Evolutionary conservation across 2,329 filamentous ascomycete species (phyloP), one percentile per base, ranked within the genome.

Genomic region (Atkinsonella hypoxylon): DNA sequence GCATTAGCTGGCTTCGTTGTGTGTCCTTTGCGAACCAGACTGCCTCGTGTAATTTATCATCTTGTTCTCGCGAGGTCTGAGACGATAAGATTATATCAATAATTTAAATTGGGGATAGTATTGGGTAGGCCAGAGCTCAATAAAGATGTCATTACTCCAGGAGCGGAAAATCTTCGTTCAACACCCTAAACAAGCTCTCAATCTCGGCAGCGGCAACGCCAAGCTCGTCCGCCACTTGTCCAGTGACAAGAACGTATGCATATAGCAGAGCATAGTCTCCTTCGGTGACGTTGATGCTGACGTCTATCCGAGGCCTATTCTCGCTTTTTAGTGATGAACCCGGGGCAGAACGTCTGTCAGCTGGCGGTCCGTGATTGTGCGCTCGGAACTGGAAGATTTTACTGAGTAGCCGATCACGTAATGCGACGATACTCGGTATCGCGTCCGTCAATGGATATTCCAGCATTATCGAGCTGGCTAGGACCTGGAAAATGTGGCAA

Each of bases 221-320:
- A n/a, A 83, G 68, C 63, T 82, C 79, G 51, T 80, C 76, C 3
- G 77, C 77, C 12, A 83, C 72, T 62, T 82, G 78, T 32, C 77
- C 76, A 1, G 79, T 82, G 41, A 83, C 77, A 34, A 83, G 67
- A 10, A 77, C 85, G 68, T 94, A 95, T n/a, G 89, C 88, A 68
- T 95, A 95, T n/a, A 95, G 69, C 57, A 95, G 70, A 55, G 89
- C 88, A 64, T 89, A 95, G 62, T 95, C 90, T 54, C 79, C 76
- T 62, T 88, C 84, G 53, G 78, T 80, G 3, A 80, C 74, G 9
- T 64, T 58, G 1, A 12, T 26, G 53, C 78, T 80, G 3, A 80
- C 74, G 9, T 64, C 58, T 1, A 12, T 26, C 26, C 38, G 34
- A 10, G 46, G 34, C 12, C 17, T 32, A 13, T 20, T 30, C 11